Evolutionary conservation across 352 stramenopile genomes (phyloP).

Genomic region (Thalassiosira exigua): DNA sequence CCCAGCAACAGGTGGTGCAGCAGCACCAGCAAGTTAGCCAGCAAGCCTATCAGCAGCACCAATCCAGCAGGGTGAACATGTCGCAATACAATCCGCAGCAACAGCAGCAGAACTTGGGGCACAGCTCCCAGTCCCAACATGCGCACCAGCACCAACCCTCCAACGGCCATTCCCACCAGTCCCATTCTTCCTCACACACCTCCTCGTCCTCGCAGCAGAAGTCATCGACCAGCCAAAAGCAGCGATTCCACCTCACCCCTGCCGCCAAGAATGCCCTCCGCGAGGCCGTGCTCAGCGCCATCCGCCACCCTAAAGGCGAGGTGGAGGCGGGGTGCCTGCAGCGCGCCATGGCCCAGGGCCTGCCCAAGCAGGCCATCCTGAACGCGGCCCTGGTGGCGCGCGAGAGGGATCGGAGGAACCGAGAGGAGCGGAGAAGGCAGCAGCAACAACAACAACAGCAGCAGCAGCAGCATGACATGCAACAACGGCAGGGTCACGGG

Average conservation of each 20-base stretch:
- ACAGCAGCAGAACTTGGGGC: constrained; percentile 14
- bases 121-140: not conserved
- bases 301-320: constrained; percentile 68
- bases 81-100: constrained; percentile 8
- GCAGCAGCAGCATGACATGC: not conserved
- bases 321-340: constrained; percentile 71
- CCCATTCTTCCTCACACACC: not conserved
- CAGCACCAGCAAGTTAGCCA: constrained; percentile 20
- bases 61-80: constrained; percentile 9
- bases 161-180: constrained; percentile 9
- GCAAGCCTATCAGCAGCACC: constrained; percentile 16
- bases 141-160: constrained; percentile 20
- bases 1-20: constrained; percentile 2
- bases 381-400: constrained; percentile 78
- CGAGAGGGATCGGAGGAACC: constrained; percentile 71
- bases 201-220: constrained; percentile 9
- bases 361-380: constrained; percentile 78
- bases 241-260: constrained; percentile 60
- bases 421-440: constrained; percentile 45
- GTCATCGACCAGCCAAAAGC: not conserved
- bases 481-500: not conserved
- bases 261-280: constrained; percentile 73
- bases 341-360: constrained; percentile 66
- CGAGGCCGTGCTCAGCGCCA: constrained; percentile 79
- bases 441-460: constrained; percentile 6